Percentiles rank a stretch among this genome's conserved stretches.
Conservation (phyloP, 1,139 yeast genomes). For the Chernovozyma sophiae-reginae region DNA sequence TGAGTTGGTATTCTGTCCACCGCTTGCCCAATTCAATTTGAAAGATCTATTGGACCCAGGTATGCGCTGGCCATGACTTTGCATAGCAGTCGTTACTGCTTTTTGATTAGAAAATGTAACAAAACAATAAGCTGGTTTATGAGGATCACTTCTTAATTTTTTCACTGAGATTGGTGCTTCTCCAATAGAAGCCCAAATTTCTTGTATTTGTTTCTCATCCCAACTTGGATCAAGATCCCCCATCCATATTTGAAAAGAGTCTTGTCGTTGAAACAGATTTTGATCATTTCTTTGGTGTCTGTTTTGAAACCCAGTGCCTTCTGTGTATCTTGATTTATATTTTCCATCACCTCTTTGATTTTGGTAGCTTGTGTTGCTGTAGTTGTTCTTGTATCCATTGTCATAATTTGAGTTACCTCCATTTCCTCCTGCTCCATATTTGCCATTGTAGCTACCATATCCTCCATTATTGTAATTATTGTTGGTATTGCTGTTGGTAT, state of each 20-base stretch:
- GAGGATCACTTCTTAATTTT: slow-evolving; percentile 32
- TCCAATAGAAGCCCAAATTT: slow-evolving; percentile 57
- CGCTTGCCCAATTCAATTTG: slow-evolving; percentile 85
- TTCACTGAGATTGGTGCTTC: slow-evolving; percentile 34
- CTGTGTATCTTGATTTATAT: slow-evolving; percentile 4
- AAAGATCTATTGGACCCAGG: slow-evolving; percentile 57
- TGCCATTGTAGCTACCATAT: background rate
- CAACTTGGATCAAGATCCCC: slow-evolving; percentile 88
- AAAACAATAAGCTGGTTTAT: slow-evolving; percentile 59
- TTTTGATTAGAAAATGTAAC: slow-evolving; percentile 69
- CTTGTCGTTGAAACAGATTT: background rate
- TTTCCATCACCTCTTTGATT: background rate
- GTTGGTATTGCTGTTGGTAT: background rate
- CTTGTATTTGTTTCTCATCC: slow-evolving; percentile 65
- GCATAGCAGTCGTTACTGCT: slow-evolving; percentile 66
- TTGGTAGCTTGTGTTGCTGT: background rate
- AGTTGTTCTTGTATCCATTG: background rate
- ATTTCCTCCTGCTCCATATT: slow-evolving; percentile 1
- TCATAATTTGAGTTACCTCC: background rate
- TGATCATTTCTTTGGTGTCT: background rate
- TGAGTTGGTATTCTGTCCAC: slow-evolving; percentile 23
- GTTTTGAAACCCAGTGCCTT: background rate
- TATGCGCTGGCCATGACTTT: slow-evolving; percentile 64
- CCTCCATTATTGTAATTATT: background rate
- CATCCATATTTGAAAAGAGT: slow-evolving; percentile 66